Base-by-base conservation (phyloP, 1,139 yeast genomes). In the Geotrichum reessii region DNA sequence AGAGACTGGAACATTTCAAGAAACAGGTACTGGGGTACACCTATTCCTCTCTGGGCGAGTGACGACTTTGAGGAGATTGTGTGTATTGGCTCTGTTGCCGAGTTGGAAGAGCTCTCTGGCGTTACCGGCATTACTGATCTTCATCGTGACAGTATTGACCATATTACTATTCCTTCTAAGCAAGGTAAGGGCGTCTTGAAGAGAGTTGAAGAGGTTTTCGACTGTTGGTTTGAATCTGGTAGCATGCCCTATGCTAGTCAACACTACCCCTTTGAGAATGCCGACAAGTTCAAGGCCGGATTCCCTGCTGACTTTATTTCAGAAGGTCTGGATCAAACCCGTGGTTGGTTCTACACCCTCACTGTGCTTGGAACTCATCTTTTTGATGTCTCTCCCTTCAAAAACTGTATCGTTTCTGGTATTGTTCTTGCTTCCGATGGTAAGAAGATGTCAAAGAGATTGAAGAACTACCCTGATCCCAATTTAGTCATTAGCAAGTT, bases 11-110 rank as follows among this genome's bases (percentile, higher is more conserved):
- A 93, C 73, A 82, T 93, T 65, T 91, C 97, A 22, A 87, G 99
- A 81, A 93, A 93, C 79, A 84, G 99, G 76, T 93, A 93, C 76
- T 93, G 99, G 99, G 99, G 99, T 78, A 93, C 98, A 49, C 99
- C 99, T 63, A 86, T 93, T 67, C 99, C 99, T 62, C 77, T 93
- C 69, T 93, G 99, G 99, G 97, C 84, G 54, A 85, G 93, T 67
- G 98, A 92, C 19, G 99, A 93, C 73, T 84, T 80, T 66, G 87
- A 88, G 74, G 99, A 93, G 78, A 77, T 93, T 65, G 93, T 93
- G 48, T 93, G 98, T 79, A 78, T 95, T 66, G 96, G 97, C 51
- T 90, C 97, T 52, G 81, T 93, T 67, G 86, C 83, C 62, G 97
- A 93, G 77, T 83, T 93, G 71, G 83, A 82, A 75, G 78, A 88